These are phyloP conservation scores for Spizellomyces punctatus DNA, from an alignment of 192 early-diverging fungal species.

Conservation along the genomic window DNA sequence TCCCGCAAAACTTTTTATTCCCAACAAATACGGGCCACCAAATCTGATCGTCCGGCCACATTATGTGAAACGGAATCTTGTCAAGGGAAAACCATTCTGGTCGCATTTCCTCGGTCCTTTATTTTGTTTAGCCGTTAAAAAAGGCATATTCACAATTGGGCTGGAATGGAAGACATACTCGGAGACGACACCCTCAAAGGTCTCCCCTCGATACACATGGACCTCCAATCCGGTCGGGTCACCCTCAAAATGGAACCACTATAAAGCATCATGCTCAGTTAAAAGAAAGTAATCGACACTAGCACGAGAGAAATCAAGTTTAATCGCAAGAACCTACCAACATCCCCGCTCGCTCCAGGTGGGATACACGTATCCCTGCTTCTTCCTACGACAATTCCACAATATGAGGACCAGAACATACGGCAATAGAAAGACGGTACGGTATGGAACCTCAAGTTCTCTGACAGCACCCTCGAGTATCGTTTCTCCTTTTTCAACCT, in stretches of 20 bases:
- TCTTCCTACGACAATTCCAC: not conserved
- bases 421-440: not conserved
- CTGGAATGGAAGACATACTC: constrained; percentile 52
- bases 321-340: constrained; percentile 3
- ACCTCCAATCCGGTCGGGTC: constrained; percentile 65
- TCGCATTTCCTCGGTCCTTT: constrained; percentile 70
- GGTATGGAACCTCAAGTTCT: constrained; percentile 53
- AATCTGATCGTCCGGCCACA: constrained; percentile 73
- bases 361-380: not conserved
- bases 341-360: not conserved
- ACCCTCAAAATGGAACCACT: constrained; percentile 65
- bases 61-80: constrained; percentile 62
- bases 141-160: not conserved
- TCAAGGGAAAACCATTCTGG: constrained; percentile 67
- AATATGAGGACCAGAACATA: too few species aligned
- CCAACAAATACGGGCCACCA: constrained; percentile 58
- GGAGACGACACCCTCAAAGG: constrained; percentile 46
- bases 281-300: too few species aligned
- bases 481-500: constrained; percentile 71
- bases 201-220: constrained; percentile 58
- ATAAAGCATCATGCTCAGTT: not conserved
- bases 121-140: not conserved
- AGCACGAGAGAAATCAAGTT: too few species aligned
- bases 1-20: too few species aligned
- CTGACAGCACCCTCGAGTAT: constrained; percentile 61